Evolutionary conservation across 495 filamentous ascomycete genomes (phyloP).

Genomic region (Apiosordaria backusii): DNA sequence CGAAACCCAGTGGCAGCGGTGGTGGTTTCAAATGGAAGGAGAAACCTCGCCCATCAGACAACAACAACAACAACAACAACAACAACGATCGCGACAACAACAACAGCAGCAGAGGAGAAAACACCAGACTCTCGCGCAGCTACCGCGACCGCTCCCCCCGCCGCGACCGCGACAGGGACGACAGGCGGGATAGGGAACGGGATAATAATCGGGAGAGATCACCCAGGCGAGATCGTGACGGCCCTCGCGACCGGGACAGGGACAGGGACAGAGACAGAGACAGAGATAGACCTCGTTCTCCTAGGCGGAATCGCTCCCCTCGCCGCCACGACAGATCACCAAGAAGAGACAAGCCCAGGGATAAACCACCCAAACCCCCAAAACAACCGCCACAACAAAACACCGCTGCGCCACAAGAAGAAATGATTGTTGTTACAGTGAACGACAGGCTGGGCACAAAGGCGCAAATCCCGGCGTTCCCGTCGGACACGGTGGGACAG

Average conservation of each 20-base stretch:
- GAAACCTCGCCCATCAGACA: constrained; percentile 45
- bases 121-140: constrained; percentile 48
- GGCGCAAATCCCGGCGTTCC: constrained; percentile 80
- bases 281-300: constrained; percentile 18
- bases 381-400: constrained; percentile 2
- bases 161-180: constrained; percentile 32
- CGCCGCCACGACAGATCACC: constrained; percentile 13
- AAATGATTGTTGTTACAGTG: constrained; percentile 88
- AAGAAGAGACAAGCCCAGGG: constrained; percentile 3
- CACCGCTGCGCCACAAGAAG: constrained; percentile 46
- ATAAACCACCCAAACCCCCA: constrained; percentile 1
- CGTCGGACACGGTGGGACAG: constrained; percentile 72
- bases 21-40: constrained; percentile 68
- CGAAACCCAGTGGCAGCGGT: constrained; percentile 29
- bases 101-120: constrained; percentile 31
- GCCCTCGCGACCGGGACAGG: constrained; percentile 13
- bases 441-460: constrained; percentile 92
- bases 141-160: constrained; percentile 49
- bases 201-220: constrained; percentile 12
- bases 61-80: constrained; percentile 48
- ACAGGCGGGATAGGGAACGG: constrained; percentile 27
- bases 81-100: constrained; percentile 43
- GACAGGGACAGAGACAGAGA: constrained; percentile 14
- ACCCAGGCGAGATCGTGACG: constrained; percentile 23
- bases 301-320: constrained; percentile 10